Evolutionary conservation across 305 asterid species (phyloP).

Genomic region (Fraxinus latifolia): DNA sequence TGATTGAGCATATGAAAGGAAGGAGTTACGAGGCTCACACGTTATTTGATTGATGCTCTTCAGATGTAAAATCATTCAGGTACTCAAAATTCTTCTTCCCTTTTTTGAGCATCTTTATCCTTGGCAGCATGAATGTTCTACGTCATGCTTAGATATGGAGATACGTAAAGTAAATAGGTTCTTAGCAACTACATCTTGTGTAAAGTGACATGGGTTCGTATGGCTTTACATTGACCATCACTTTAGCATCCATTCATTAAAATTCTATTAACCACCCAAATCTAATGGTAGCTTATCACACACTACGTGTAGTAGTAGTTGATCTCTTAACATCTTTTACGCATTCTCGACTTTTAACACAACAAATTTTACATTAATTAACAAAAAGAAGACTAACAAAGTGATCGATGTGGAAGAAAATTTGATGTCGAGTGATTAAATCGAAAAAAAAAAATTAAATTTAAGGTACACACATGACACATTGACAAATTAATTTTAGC

Average conservation of each 20-base stretch:
- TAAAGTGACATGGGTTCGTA: background rate
- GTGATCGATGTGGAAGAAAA: background rate
- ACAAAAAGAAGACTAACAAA: background rate
- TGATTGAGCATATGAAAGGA: slow-evolving; percentile 35
- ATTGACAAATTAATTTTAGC: background rate
- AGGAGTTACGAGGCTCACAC: slow-evolving; percentile 7
- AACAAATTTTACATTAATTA: background rate
- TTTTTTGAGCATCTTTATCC: background rate
- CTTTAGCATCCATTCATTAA: background rate
- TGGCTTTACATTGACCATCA: background rate
- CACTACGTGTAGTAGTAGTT: background rate
- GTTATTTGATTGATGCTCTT: background rate
- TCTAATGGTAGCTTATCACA: background rate
- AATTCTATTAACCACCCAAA: background rate
- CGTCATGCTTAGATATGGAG: background rate
- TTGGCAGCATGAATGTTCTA: background rate
- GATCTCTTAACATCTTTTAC: background rate
- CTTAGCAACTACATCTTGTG: background rate
- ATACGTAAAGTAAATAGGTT: background rate
- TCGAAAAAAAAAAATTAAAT: background rate
- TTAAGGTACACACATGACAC: background rate
- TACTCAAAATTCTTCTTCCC: background rate
- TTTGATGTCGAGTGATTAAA: background rate
- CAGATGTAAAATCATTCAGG: background rate
- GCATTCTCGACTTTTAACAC: background rate